phyloP scores from a whole-genome alignment of 352 stramenopile genomes.

The Phytophthora syringae region DNA sequence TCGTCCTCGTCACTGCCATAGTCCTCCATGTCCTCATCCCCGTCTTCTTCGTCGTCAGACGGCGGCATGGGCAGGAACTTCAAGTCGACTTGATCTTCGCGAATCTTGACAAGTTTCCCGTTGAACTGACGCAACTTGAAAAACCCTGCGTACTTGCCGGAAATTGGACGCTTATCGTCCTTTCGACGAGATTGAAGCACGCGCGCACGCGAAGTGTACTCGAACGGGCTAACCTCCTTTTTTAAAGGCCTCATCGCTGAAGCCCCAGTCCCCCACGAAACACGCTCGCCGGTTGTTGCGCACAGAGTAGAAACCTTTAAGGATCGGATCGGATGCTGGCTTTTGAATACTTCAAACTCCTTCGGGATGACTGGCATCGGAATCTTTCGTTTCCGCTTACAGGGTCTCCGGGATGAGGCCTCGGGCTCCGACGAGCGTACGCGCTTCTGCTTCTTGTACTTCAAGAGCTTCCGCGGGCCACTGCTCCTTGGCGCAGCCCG shows the following conservation, averaged over 20 bases:
- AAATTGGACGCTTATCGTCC: constrained; percentile 61
- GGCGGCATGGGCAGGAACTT: constrained; percentile 60
- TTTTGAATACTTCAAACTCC: constrained; percentile 61
- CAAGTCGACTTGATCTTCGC: constrained; percentile 70
- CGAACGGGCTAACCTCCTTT: constrained; percentile 63
- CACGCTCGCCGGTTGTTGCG: constrained; percentile 47
- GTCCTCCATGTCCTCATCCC: constrained; percentile 30
- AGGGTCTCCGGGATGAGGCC: constrained; percentile 3
- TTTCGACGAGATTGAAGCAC: constrained; percentile 40
- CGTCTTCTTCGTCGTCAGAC: constrained; percentile 30
- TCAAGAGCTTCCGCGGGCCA: constrained; percentile 27
- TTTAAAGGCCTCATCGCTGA: constrained; percentile 63
- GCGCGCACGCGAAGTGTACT: constrained; percentile 60
- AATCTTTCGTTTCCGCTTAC: constrained; percentile 34
- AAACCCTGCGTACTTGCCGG: constrained; percentile 69
- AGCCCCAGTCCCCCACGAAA: constrained; percentile 69
- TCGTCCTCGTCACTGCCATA: constrained; percentile 32
- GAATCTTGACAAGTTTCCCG: constrained; percentile 58
- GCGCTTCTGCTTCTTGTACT: constrained; percentile 34
- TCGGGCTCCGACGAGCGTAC: constrained; percentile 7
- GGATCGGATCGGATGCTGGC: constrained; percentile 51
- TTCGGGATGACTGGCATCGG: constrained; percentile 30
- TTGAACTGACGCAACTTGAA: constrained; percentile 82
- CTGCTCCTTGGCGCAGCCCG: constrained; percentile 14
- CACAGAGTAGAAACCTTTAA: constrained; percentile 61